Base-by-base conservation (phyloP, 495 filamentous ascomycete genomes). In the Xylaria intraflava region DNA sequence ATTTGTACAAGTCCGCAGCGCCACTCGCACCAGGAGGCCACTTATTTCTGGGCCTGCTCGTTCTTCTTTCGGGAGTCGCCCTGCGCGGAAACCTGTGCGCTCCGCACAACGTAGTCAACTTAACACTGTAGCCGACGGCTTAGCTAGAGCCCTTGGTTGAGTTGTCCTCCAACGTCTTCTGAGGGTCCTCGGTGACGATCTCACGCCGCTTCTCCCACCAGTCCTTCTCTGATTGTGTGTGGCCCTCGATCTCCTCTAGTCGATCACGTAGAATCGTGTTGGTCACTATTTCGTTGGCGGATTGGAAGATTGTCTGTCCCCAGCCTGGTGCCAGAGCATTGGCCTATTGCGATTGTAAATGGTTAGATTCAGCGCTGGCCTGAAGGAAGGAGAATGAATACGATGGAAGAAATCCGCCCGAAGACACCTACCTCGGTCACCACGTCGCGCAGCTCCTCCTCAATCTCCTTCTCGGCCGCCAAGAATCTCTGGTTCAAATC, bases 261-360 rank as follows among this genome's bases (percentile, higher is more conserved):
- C 89, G 83, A 49, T 80, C 71, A 53, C 89, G 83, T 29, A 98
- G 73, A 10, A 79, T 71, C 19, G 75, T 79, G 71, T 97, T 97
- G 26, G 80, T 82, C 19, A 82, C 78, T 31, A 97, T 80, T 69
- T 96, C 90, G 65, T 83, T 77, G 36, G 93, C 94, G 20, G 86
- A 88, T 69, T 98, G 93, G 78, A 98, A 98, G 64, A 98, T 96
- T 22, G 77, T 82, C 62, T 91, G 85, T 58, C 93, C 93, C 93
- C 93, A 98, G 60, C 83, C 83, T 10, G 88, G 82, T 5, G 77
- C 71, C 55, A 95, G 86, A 20, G 86, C 90, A 64, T 97, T 98
- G 48, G 93, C 93, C 88, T 78, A 41, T 26, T 46, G 27, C 87
- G 33, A 24, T 17, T 11, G 31, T 35, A 38, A 38, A 6, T 35